A percentile compares a stretch with the other conserved stretches of the same genome.
Evolutionary conservation across 352 stramenopile genomes (phyloP).

Genomic region (Poterioochromonas sp.): DNA sequence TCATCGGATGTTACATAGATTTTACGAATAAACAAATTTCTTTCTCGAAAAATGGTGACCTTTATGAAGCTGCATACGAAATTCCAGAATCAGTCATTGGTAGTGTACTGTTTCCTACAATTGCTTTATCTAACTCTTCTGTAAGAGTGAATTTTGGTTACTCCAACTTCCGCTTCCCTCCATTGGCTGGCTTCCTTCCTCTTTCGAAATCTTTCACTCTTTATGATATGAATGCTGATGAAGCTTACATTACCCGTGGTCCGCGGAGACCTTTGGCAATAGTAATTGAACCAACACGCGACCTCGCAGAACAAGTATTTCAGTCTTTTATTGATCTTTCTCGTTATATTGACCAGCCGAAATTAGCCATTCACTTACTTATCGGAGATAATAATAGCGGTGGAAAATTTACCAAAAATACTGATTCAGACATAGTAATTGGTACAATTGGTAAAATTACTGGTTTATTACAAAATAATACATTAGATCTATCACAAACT

Average conservation of each 20-base stretch:
- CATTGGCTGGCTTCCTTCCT: slow-evolving; percentile 17
- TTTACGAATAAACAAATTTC: slow-evolving; percentile 54
- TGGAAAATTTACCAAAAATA: slow-evolving; percentile 24
- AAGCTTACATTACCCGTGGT: not conserved
- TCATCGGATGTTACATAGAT: slow-evolving; percentile 55
- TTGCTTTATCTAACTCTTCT: slow-evolving; percentile 47
- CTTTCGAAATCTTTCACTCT: slow-evolving; percentile 11
- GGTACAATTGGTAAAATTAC: slow-evolving; percentile 46
- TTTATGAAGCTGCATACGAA: slow-evolving; percentile 68
- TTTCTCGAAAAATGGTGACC: slow-evolving; percentile 74
- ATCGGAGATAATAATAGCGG: slow-evolving; percentile 19
- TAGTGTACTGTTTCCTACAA: slow-evolving; percentile 46
- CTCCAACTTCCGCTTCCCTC: slow-evolving; percentile 8
- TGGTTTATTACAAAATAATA: slow-evolving; percentile 40
- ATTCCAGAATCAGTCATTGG: slow-evolving; percentile 31
- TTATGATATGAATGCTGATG: not conserved
- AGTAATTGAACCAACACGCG: slow-evolving; percentile 50
- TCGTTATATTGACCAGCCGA: slow-evolving; percentile 31
- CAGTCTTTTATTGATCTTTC: slow-evolving; percentile 40
- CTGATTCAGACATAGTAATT: slow-evolving; percentile 50
- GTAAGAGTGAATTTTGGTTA: slow-evolving; percentile 42
- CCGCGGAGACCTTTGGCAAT: slow-evolving; percentile 43
- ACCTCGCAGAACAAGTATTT: slow-evolving; percentile 54
- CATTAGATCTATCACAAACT: slow-evolving; percentile 40
- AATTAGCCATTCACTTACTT: not conserved